Conservation (phyloP, 2,329 filamentous ascomycete species). For the Leptodontidium sp. region DNA sequence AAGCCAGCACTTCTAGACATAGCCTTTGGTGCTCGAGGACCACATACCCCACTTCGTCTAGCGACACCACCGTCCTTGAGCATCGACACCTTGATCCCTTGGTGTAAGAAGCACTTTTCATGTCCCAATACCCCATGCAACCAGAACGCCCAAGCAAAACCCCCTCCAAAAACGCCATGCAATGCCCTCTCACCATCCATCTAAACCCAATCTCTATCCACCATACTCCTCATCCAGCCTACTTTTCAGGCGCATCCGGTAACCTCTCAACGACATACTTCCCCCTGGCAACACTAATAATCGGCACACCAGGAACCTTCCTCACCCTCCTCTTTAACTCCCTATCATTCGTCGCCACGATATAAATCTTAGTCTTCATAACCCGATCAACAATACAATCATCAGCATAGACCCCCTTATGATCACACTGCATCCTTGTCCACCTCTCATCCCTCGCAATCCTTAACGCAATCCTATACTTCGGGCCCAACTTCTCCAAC, state of each 20-base stretch:
- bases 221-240: conserved; percentile 8
- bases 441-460: conserved; percentile 92
- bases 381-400: conserved; percentile 82
- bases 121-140: background rate
- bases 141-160: conserved; percentile 7
- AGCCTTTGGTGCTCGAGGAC: no score
- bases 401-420: conserved; percentile 88
- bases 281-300: conserved; percentile 82
- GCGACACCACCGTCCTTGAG: no score
- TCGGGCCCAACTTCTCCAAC: conserved; percentile 86
- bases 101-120: background rate
- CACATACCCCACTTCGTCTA: no score
- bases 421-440: conserved; percentile 85
- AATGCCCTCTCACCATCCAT: background rate
- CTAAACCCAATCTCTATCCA: background rate
- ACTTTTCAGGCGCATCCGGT: conserved; percentile 77
- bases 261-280: conserved; percentile 96
- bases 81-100: background rate
- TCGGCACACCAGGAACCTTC: conserved; percentile 77
- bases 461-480: conserved; percentile 85
- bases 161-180: background rate
- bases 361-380: conserved; percentile 78
- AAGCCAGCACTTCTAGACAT: no score
- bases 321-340: conserved; percentile 76
- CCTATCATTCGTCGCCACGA: conserved; percentile 80